A percentile compares a stretch with the other conserved stretches of the same genome.
phyloP scores from a whole-genome alignment of 2,329 filamentous ascomycete genomes.

The Mollisia scopiformis region DNA sequence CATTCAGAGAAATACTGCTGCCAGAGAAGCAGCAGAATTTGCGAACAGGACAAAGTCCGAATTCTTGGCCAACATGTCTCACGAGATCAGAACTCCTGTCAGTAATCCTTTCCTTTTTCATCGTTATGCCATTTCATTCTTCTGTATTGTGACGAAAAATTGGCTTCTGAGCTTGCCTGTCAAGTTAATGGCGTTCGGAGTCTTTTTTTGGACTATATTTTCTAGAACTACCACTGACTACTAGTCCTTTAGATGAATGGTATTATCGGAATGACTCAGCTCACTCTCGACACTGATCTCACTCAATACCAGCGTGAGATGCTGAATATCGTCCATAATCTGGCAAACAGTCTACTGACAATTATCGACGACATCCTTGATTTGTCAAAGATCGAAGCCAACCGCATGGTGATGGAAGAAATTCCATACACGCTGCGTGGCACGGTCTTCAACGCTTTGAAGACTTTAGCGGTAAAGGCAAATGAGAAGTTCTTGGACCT shows the following conservation, averaged over 20 bases:
- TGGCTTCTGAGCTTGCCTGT: too few relatives aligned
- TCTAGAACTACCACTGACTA: too few relatives aligned
- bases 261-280: constrained; percentile 76
- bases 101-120: background rate
- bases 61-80: constrained; percentile 98
- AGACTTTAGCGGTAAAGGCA: constrained; percentile 94
- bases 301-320: constrained; percentile 97
- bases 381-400: constrained; percentile 85
- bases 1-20: constrained; percentile 95
- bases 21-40: constrained; percentile 91
- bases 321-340: constrained; percentile 96
- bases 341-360: constrained; percentile 93
- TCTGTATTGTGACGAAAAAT: too few relatives aligned
- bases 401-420: constrained; percentile 97
- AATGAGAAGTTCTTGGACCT: constrained; percentile 94
- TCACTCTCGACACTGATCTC: constrained; percentile 92
- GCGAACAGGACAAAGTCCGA: constrained; percentile 99
- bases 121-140: background rate
- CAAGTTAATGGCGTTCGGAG: too few relatives aligned
- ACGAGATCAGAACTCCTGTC: constrained; percentile 88
- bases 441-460: constrained; percentile 95
- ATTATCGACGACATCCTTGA: constrained; percentile 89
- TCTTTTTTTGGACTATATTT: too few relatives aligned
- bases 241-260: constrained; percentile 27
- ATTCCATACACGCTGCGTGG: constrained; percentile 94